Conservation (phyloP, 2,329 filamentous ascomycete genomes). For the Colletotrichum spaethianum region DNA sequence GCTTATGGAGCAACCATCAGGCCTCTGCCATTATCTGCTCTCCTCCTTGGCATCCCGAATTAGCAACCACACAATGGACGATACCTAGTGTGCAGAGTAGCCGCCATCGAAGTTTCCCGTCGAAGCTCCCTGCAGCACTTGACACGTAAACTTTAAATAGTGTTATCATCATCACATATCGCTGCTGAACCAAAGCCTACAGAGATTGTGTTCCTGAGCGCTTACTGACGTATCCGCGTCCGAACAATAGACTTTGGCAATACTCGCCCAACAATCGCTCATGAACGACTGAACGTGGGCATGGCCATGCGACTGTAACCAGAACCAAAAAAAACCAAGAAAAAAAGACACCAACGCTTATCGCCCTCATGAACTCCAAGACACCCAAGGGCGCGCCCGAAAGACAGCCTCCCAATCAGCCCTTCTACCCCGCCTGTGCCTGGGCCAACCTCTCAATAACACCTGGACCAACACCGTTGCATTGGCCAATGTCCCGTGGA, state of each 20-base stretch:
- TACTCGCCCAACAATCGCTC: no score
- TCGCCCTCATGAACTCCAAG: background rate
- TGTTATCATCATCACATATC: background rate
- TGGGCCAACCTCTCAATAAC: background rate
- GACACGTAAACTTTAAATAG: background rate
- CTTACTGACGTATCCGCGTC: background rate
- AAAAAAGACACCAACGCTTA: background rate
- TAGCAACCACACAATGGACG: background rate
- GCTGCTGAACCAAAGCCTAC: no score
- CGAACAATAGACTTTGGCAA: background rate
- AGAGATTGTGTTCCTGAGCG: background rate
- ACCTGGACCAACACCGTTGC: slow-evolving; percentile 3
- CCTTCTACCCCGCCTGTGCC: background rate
- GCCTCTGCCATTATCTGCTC: background rate
- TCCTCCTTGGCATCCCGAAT: background rate
- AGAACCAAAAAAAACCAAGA: background rate
- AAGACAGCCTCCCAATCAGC: background rate
- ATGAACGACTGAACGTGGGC: background rate
- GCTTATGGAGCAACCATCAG: background rate
- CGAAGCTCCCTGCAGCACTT: background rate
- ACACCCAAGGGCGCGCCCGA: no score
- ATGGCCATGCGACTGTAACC: no score
- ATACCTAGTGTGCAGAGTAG: background rate
- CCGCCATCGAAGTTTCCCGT: background rate
- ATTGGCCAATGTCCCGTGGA: background rate